A percentile compares a stretch with the other conserved stretches of the same genome.
These are phyloP conservation scores for Chlorella vulgaris DNA, from an alignment of 139 green algal genomes.

Conservation along the genomic window DNA sequence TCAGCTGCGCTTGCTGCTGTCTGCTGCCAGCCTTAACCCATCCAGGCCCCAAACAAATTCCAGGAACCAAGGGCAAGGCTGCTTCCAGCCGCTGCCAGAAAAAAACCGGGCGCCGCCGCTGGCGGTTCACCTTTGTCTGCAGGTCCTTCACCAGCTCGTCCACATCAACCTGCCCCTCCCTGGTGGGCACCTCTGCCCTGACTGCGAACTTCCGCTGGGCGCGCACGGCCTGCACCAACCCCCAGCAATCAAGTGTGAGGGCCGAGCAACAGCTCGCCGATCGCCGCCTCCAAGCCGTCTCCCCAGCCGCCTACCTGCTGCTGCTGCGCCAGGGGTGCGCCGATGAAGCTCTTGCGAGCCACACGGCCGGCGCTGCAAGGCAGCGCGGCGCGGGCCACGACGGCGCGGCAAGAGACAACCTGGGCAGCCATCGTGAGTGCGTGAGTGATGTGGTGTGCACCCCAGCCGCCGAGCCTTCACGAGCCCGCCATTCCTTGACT, in stretches of 20 bases:
- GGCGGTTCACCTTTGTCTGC: constrained; percentile 68
- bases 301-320: neutral
- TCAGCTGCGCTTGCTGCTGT: too few species aligned
- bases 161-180: constrained; percentile 56
- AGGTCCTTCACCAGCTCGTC: constrained; percentile 79
- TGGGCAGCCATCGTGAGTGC: constrained; percentile 2
- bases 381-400: constrained; percentile 8
- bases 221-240: constrained; percentile 27
- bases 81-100: too few species aligned
- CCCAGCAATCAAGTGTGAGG: neutral
- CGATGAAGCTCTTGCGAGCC: constrained; percentile 5
- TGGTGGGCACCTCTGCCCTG: constrained; percentile 16
- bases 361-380: neutral
- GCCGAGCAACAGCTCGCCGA: neutral
- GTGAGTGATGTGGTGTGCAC: neutral
- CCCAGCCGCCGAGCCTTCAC: too few species aligned
- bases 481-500: too few species aligned
- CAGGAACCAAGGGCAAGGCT: too few species aligned
- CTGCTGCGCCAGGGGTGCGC: constrained; percentile 13
- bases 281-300: neutral
- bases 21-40: too few species aligned
- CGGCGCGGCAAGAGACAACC: constrained; percentile 5
- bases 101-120: too few species aligned
- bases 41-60: too few species aligned
- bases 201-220: constrained; percentile 10